These are phyloP conservation scores for Biscogniauxia mediterranea DNA, from an alignment of 2,329 filamentous ascomycete species.

Conservation along the genomic window DNA sequence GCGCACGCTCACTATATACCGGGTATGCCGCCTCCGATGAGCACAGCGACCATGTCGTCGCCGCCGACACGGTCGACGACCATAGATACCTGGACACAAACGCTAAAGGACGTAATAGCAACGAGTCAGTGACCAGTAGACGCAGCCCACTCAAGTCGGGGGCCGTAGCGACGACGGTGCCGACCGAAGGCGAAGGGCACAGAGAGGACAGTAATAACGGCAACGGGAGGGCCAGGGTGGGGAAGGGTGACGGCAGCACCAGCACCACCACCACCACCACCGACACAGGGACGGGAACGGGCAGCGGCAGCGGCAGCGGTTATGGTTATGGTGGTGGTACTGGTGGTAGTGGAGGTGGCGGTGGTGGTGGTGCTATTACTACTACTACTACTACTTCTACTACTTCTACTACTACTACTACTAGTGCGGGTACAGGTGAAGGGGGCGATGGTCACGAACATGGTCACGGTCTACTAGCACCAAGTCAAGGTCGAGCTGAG, in stretches of 20 bases:
- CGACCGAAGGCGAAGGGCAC: not conserved
- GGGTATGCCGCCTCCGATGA: constrained; percentile 28
- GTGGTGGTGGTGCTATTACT: too few species aligned
- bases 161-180: not conserved
- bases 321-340: too few species aligned
- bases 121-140: not conserved
- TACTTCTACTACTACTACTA: too few species aligned
- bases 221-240: too few species aligned
- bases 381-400: too few species aligned
- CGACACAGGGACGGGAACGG: not conserved
- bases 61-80: constrained; percentile 4
- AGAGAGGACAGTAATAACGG: not conserved
- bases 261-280: not conserved
- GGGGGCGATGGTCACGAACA: not conserved
- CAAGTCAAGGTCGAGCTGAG: constrained; percentile 11
- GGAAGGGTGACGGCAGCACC: not conserved
- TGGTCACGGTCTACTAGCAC: not conserved
- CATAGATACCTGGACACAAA: not conserved
- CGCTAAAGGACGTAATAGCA: not conserved
- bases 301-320: too few species aligned
- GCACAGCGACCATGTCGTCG: constrained; percentile 15
- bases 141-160: not conserved
- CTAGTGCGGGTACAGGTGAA: too few species aligned
- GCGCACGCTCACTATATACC: constrained; percentile 10
- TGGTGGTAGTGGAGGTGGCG: too few species aligned